A percentile compares a stretch with the other conserved stretches of the same genome.
Conservation (phyloP, 1,284 basidiomycete species). For the Moesziomyces sp. region DNA sequence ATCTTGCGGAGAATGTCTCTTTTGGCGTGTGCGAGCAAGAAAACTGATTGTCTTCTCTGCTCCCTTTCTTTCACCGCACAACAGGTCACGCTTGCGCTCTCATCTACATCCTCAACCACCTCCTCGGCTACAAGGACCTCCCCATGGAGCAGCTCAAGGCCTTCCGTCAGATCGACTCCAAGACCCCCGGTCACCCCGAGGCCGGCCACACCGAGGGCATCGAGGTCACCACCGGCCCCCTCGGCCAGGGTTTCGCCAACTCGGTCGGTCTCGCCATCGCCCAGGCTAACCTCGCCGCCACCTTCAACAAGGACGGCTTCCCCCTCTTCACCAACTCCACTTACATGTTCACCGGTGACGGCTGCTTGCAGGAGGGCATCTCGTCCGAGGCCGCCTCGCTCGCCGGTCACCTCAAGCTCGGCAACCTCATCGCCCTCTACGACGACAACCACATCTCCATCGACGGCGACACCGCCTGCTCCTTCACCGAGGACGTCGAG, state of each 20-base stretch:
- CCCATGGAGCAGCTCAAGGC: slow-evolving; percentile 82
- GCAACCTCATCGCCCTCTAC: slow-evolving; percentile 78
- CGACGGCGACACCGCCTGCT: slow-evolving; percentile 88
- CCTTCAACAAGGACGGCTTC: slow-evolving; percentile 88
- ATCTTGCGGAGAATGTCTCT: too few relatives aligned
- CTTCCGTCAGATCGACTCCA: slow-evolving; percentile 78
- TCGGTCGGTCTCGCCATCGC: slow-evolving; percentile 93
- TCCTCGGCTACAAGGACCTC: slow-evolving; percentile 81
- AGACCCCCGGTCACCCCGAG: slow-evolving; percentile 82
- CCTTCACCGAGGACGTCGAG: slow-evolving; percentile 93
- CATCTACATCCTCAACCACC: slow-evolving; percentile 84
- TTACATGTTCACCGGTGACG: slow-evolving; percentile 89
- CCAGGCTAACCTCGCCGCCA: slow-evolving; percentile 85
- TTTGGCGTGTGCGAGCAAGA: background rate
- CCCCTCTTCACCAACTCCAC: slow-evolving; percentile 89
- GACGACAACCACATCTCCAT: slow-evolving; percentile 85
- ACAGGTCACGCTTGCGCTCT: slow-evolving; percentile 69
- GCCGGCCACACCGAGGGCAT: slow-evolving; percentile 82
- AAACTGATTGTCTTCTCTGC: background rate
- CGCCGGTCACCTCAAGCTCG: slow-evolving; percentile 89
- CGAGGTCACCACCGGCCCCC: slow-evolving; percentile 94
- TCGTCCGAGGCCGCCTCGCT: slow-evolving; percentile 88
- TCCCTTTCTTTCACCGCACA: background rate
- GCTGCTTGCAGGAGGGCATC: slow-evolving; percentile 96
- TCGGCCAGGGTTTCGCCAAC: slow-evolving; percentile 88